A percentile compares a stretch with the other conserved stretches of the same genome.
Conservation (phyloP, 169 alveolate genomes). For the Fabrea salina region DNA sequence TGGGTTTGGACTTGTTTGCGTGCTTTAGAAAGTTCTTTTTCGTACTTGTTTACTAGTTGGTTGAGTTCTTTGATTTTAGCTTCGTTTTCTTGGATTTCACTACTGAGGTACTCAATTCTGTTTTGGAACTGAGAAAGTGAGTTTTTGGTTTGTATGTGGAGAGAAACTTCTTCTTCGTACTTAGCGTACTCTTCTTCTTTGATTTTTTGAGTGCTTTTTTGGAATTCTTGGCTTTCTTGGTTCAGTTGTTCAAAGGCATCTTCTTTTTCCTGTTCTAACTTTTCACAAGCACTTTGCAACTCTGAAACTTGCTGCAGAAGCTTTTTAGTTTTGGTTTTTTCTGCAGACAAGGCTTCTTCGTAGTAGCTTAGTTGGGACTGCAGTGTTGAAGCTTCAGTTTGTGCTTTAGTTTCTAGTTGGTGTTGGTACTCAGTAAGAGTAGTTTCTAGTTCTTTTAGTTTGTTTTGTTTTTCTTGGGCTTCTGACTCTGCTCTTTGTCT, state of each 20-base stretch:
- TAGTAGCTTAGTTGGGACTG: not conserved
- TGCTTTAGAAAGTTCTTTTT: not conserved
- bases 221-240: not conserved
- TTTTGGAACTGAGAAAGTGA: not conserved
- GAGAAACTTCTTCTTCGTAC: not conserved
- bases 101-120: not conserved
- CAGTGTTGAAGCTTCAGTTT: not conserved
- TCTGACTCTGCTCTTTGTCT: not conserved
- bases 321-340: not conserved
- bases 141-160: not conserved
- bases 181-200: slow-evolving; percentile 8
- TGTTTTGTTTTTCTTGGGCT: not conserved
- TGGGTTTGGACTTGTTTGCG: not conserved
- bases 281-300: not conserved
- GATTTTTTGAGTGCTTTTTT: not conserved
- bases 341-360: not conserved
- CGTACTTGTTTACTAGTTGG: not conserved
- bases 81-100: not conserved
- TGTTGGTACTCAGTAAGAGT: not conserved
- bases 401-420: not conserved
- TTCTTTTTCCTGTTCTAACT: slow-evolving; percentile 11
- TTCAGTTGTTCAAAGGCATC: not conserved
- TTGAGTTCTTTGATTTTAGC: not conserved
- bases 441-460: not conserved
- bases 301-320: not conserved